Evolutionary conservation across 768 basidiomycete species (phyloP), one percentile per base, ranked within the genome.

Genomic region (Thelephora aurantiotincta): DNA sequence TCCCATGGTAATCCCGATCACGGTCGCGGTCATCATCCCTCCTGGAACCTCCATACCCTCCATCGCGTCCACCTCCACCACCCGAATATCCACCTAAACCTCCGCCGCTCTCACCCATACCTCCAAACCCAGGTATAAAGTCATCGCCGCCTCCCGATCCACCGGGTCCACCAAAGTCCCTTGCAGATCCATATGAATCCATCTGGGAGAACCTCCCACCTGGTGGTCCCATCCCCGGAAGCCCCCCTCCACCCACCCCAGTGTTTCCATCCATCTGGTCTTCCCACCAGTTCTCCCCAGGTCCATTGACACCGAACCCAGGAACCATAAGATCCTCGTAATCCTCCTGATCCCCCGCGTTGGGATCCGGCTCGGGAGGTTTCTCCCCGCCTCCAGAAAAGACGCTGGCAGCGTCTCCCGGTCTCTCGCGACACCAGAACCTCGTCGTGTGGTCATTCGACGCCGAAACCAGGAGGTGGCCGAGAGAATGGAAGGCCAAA

Each of bases 391-490:
- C 85, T 6, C 77, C 82, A 0, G 77, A 77, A 62, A 88, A 88
- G 36, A 80, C 86, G 47, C 75, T 77, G n/a, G 74, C 70, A 1
- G 73, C 71, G 55, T 89, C 87, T n/a, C 88, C 86, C 0, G 88
- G 88, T 2, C 88, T 75, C 59, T 91, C 88, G 56, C 94, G 78
- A 43, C 82, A 82, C 94, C 96, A 98, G 73, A 98, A 99, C n/a
- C 93, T 78, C 5, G 94, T 96, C 5, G 96, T 97, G 67, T 93
- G 90, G 69, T 99, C 96, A 68, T 96, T 98, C n/a, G 86, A 87
- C 9, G 84, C 96, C 52, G 79, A 82, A 51, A 82, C 91, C 56
- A 99, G 80, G 55, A 98, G 74, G 65, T 98, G 93, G 0, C 96
- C 94, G 13, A 98, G 77, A 0, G 94, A 93, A 65, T 98, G 93